Evolutionary conservation across 1,284 basidiomycete genomes (phyloP).

Genomic region (Blastosporella zonata): DNA sequence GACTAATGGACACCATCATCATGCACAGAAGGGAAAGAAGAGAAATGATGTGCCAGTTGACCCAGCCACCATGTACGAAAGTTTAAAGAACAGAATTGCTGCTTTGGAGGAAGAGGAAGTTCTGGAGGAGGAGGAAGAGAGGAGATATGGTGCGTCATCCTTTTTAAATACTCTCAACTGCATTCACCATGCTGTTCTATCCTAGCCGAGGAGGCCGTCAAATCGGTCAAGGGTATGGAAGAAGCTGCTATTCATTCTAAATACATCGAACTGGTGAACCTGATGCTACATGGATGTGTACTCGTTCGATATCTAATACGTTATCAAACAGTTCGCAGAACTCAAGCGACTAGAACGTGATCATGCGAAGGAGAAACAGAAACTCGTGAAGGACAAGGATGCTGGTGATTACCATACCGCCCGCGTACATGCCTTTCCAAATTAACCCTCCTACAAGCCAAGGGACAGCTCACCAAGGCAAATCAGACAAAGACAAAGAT

Average conservation of each 20-base stretch:
- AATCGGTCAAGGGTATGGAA: slow-evolving; percentile 72
- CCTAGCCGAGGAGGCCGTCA: slow-evolving; percentile 79
- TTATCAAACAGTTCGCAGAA: slow-evolving; percentile 65
- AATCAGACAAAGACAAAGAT: slow-evolving; percentile 86
- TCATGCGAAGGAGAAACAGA: slow-evolving; percentile 85
- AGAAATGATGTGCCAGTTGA: slow-evolving; percentile 68
- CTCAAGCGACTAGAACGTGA: slow-evolving; percentile 79
- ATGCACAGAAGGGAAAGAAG: slow-evolving; percentile 57
- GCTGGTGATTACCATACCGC: slow-evolving; percentile 51
- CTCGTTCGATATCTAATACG: slow-evolving; percentile 14
- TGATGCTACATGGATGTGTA: slow-evolving; percentile 8
- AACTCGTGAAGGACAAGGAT: slow-evolving; percentile 82
- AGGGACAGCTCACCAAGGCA: slow-evolving; percentile 77
- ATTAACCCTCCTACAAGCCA: slow-evolving; percentile 45
- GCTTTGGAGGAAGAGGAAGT: slow-evolving; percentile 82
- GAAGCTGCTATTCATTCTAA: slow-evolving; percentile 78
- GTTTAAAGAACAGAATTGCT: slow-evolving; percentile 78
- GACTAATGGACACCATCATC: slow-evolving; percentile 40
- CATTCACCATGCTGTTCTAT: slow-evolving; percentile 12
- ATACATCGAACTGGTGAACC: slow-evolving; percentile 76
- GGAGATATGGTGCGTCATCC: slow-evolving; percentile 57
- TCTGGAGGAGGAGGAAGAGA: slow-evolving; percentile 79
- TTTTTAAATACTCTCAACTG: slow-evolving; percentile 9
- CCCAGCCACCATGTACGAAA: slow-evolving; percentile 81
- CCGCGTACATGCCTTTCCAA: neutral